These are phyloP conservation scores for Fusarium neocosmosporiellum DNA, from an alignment of 2,329 filamentous ascomycete species.

Conservation along the genomic window DNA sequence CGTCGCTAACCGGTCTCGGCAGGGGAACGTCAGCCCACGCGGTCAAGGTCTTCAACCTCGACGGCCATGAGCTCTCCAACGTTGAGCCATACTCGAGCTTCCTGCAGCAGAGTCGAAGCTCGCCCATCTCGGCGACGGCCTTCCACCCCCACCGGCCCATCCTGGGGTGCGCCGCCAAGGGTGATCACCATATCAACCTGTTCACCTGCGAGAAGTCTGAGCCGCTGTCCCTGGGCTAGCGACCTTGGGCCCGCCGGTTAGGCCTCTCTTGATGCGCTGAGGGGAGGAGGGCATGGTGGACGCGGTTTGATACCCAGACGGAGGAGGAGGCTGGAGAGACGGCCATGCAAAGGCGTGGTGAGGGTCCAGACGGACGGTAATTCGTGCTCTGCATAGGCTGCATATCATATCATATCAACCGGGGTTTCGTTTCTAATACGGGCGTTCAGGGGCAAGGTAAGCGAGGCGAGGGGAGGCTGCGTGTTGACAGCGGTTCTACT, in stretches of 20 bases:
- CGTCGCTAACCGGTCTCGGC: constrained; percentile 43
- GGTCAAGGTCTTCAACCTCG: constrained; percentile 93
- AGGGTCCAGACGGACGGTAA: constrained; percentile 26
- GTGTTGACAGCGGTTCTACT: constrained; percentile 13
- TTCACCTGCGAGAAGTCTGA: constrained; percentile 75
- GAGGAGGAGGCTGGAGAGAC: constrained; percentile 1
- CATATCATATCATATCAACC: constrained; percentile 42
- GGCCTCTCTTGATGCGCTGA: constrained; percentile 21
- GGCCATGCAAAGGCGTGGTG: constrained; percentile 6
- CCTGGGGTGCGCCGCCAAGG: constrained; percentile 85
- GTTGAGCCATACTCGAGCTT: constrained; percentile 93
- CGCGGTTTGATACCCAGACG: constrained; percentile 15
- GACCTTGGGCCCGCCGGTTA: constrained; percentile 33
- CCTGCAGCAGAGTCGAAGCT: constrained; percentile 81
- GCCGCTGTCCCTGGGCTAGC: constrained; percentile 46
- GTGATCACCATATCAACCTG: constrained; percentile 91
- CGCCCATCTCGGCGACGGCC: constrained; percentile 87
- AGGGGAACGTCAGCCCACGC: constrained; percentile 90
- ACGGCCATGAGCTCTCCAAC: constrained; percentile 80
- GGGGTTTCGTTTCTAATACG: constrained; percentile 29
- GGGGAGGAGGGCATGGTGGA: not conserved
- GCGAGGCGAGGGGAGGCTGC: constrained; percentile 30
- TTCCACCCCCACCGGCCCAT: constrained; percentile 97
- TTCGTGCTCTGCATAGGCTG: constrained; percentile 34
- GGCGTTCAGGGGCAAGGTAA: constrained; percentile 40